Conservation (phyloP, 2,329 filamentous ascomycete species). For the Cladosporium colombiae region DNA sequence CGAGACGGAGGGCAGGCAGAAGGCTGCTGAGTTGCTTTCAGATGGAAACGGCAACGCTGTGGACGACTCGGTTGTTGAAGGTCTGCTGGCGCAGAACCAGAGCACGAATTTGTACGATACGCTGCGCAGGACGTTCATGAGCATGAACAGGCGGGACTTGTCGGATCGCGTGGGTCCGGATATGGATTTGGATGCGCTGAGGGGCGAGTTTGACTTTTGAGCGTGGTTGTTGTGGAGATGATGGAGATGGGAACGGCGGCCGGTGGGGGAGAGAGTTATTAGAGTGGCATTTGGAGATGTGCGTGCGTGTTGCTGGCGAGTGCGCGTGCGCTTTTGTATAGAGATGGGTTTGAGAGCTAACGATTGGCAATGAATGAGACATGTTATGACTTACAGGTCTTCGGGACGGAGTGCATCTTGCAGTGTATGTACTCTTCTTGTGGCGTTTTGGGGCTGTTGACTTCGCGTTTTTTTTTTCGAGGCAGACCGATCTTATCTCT, state of each 20-base stretch:
- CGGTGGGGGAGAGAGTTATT: constrained; percentile 22
- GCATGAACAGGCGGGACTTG: constrained; percentile 88
- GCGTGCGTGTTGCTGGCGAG: constrained; percentile 2
- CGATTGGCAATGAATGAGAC: not conserved
- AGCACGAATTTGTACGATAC: constrained; percentile 98
- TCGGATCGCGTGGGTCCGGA: constrained; percentile 84
- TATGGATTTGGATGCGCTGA: constrained; percentile 87
- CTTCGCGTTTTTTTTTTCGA: not conserved
- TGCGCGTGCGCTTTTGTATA: constrained; percentile 3
- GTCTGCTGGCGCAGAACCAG: constrained; percentile 91
- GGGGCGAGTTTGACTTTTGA: constrained; percentile 85
- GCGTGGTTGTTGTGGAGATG: not conserved
- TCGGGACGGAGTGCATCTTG: not conserved
- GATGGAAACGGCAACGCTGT: constrained; percentile 56
- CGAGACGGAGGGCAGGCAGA: constrained; percentile 78
- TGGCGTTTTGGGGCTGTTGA: not conserved
- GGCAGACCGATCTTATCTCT: not conserved
- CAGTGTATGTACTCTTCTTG: not conserved
- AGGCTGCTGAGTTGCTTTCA: constrained; percentile 76
- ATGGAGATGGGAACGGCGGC: not conserved
- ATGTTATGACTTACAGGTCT: not conserved
- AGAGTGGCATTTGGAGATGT: not conserved
- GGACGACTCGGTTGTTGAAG: constrained; percentile 73
- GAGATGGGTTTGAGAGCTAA: not conserved
- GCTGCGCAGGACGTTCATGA: constrained; percentile 86